A percentile compares a stretch with the other conserved stretches of the same genome.
Conservation (phyloP, 2,329 filamentous ascomycete species). For the Hypocreales sp. region DNA sequence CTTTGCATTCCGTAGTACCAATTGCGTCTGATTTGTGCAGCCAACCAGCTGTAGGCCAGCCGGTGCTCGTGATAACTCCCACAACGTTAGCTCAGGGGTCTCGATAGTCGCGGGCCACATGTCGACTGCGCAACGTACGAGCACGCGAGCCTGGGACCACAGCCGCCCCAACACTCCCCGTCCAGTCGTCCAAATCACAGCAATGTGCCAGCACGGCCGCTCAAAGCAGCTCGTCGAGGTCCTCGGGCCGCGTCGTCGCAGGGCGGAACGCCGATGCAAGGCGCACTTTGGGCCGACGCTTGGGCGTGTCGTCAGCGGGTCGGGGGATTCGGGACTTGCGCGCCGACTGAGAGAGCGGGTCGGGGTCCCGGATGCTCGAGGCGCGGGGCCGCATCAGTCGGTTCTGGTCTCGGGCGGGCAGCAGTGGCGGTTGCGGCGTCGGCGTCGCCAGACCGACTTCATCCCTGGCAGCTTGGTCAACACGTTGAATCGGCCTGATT, state of each 20-base stretch:
- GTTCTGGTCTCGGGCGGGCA: slow-evolving; percentile 15
- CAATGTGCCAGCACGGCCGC: too few species aligned
- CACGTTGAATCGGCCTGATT: slow-evolving; percentile 12
- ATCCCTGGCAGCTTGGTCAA: slow-evolving; percentile 15
- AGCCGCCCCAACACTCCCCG: too few species aligned
- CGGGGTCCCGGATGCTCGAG: background rate
- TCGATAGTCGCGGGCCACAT: too few species aligned
- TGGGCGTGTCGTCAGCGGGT: background rate
- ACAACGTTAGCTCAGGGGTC: too few species aligned
- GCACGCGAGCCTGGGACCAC: too few species aligned
- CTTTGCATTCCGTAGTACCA: too few species aligned
- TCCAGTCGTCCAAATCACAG: too few species aligned
- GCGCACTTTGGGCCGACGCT: background rate
- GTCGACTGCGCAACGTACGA: too few species aligned
- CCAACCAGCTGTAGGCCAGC: too few species aligned
- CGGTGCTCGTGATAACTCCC: too few species aligned
- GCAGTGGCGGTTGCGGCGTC: slow-evolving; percentile 3
- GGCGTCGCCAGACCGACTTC: too few species aligned
- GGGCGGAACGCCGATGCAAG: slow-evolving; percentile 1
- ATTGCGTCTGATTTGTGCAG: too few species aligned
- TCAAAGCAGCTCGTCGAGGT: slow-evolving; percentile 1
- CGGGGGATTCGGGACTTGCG: background rate
- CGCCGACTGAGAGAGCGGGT: slow-evolving; percentile 1
- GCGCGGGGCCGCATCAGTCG: slow-evolving; percentile 6
- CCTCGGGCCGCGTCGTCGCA: background rate